These are phyloP conservation scores for Penicillium sp. DNA, from an alignment of 2,329 filamentous ascomycete genomes.

Conservation along the genomic window DNA sequence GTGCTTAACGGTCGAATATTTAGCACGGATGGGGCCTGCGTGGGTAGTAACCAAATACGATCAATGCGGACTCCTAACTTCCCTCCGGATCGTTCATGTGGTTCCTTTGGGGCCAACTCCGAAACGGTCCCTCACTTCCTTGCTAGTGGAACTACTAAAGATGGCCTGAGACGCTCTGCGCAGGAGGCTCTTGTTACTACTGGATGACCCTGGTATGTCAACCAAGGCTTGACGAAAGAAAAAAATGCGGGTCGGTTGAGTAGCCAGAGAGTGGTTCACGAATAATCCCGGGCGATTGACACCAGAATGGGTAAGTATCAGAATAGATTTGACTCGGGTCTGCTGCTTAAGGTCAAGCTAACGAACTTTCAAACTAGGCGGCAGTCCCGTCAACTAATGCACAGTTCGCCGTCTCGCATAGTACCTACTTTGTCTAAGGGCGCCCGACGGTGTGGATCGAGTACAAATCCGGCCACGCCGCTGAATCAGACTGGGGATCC, in stretches of 20 bases:
- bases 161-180: not conserved
- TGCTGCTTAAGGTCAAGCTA: constrained; percentile 21
- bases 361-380: constrained; percentile 19
- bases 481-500: constrained; percentile 9
- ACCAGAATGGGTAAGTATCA: constrained; percentile 19
- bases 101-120: constrained; percentile 1
- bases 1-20: constrained; percentile 3
- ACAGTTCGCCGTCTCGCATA: constrained; percentile 18
- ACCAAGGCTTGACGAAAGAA: constrained; percentile 7
- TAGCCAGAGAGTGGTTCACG: constrained; percentile 21
- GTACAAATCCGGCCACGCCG: constrained; percentile 12
- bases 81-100: constrained; percentile 11
- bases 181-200: not conserved
- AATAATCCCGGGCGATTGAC: constrained; percentile 5
- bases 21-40: constrained; percentile 7
- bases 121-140: constrained; percentile 3
- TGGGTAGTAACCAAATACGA: constrained; percentile 14
- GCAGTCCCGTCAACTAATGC: constrained; percentile 22
- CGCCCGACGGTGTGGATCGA: constrained; percentile 26
- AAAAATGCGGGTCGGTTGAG: constrained; percentile 21
- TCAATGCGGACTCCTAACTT: constrained; percentile 9
- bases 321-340: constrained; percentile 14
- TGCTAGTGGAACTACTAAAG: constrained; percentile 6
- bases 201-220: constrained; percentile 13
- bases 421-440: constrained; percentile 23